Evolutionary conservation across 768 basidiomycete species (phyloP), one percentile per base, ranked within the genome.

Genomic region (Mrakia gelida): DNA sequence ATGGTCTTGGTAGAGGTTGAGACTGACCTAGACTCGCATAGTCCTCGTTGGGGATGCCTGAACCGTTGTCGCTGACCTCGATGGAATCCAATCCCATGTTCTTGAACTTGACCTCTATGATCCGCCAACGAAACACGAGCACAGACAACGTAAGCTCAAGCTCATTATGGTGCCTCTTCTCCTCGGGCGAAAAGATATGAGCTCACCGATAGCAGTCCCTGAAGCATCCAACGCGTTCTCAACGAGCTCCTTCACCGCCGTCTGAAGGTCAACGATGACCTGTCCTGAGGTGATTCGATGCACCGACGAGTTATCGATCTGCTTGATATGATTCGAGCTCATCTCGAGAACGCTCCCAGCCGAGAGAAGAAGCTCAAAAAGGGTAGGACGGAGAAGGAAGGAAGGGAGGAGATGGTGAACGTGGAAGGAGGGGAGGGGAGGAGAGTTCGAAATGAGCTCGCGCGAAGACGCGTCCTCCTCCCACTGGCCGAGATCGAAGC

Each of bases 191-290:
- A 49, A 32, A 3, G 34, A 38, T 28, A 81, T 9, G 15, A 52
- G 49, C 90, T 43, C 65, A 92, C 96, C 95, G 61, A 99, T 89
- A 80, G 85, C 90, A 0, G 92, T 94, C 0, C 95, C 93, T 0
- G 92, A 92, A 0, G 97, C 95, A 83, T 99, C 97, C 41, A 98
- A 86, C 77, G 93, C 92, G 83, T 99, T 99, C 85, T 99, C 97
- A 2, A 99, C 89, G 13, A 98, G 89, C 84, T 99, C 97, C 83
- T 98, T 99, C 78, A 98, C 91, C 1, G 94, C 94, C 0, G 92
- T 92, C 83, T 95, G 94, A 0, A 98, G 88, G 83, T 97, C 94
- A 38, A 95, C 87, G 0, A 98, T 92, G 67, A 98, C 96, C 83
- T 98, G 97, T 2, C 96, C 96, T 2, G 94, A 94, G 0, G 95